phyloP scores from a whole-genome alignment of 768 basidiomycete species.

The Amanita phalloides region DNA sequence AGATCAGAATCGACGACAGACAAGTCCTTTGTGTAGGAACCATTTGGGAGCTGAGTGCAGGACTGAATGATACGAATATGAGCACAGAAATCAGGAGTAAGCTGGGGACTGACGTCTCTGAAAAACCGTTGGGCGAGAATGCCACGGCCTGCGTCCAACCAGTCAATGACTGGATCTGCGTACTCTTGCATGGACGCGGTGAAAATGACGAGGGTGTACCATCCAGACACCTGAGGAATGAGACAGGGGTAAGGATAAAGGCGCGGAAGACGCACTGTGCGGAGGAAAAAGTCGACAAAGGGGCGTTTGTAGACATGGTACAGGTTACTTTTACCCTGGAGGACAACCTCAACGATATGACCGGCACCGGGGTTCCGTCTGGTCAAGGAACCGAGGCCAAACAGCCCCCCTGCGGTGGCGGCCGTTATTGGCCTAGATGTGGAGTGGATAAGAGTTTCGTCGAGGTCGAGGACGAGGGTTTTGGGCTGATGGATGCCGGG shows the following conservation, averaged over 20 bases:
- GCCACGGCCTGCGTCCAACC: conserved; percentile 92
- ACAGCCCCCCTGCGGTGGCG: conserved; percentile 41
- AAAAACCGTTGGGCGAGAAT: conserved; percentile 85
- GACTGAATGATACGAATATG: conserved; percentile 37
- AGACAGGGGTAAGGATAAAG: not conserved
- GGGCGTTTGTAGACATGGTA: conserved; percentile 99
- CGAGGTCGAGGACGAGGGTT: conserved; percentile 93
- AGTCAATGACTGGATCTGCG: conserved; percentile 98
- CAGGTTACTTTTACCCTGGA: conserved; percentile 79
- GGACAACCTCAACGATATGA: conserved; percentile 87
- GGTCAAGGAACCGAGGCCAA: conserved; percentile 44
- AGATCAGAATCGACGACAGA: conserved; percentile 83
- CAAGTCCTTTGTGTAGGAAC: conserved; percentile 92
- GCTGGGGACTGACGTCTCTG: conserved; percentile 64
- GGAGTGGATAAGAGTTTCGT: conserved; percentile 97
- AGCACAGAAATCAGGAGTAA: conserved; percentile 3
- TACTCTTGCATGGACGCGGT: conserved; percentile 99
- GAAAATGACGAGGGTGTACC: conserved; percentile 99
- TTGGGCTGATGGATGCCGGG: conserved; percentile 78
- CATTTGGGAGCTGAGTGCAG: conserved; percentile 86
- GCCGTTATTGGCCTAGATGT: conserved; percentile 69
- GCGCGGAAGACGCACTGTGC: conserved; percentile 49
- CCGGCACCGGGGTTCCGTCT: conserved; percentile 58
- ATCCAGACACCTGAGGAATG: conserved; percentile 71
- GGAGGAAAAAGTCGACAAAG: conserved; percentile 90